phyloP scores from a whole-genome alignment of 441 rosid genomes.

The Pelargonium myrrhifolium region DNA sequence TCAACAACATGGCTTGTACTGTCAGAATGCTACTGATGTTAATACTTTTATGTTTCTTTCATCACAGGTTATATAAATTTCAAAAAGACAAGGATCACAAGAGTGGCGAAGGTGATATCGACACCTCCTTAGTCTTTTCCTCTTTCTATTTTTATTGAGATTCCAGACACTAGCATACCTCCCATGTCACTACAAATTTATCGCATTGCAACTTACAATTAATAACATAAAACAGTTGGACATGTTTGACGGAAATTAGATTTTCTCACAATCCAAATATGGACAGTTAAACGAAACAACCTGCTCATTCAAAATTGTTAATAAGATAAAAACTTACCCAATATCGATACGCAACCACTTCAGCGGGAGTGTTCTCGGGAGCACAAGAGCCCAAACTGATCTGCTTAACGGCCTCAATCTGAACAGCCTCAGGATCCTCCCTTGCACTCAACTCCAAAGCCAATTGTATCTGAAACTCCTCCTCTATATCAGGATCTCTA shows the following conservation, averaged over 20 bases:
- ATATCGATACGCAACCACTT: constrained; percentile 82
- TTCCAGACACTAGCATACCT: constrained; percentile 1
- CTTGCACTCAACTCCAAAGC: constrained; percentile 91
- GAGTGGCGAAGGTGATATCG: constrained; percentile 5
- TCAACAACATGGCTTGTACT: constrained; percentile 10
- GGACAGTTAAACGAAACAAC: background rate
- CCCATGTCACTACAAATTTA: background rate
- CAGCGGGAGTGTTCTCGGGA: constrained; percentile 83
- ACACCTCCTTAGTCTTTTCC: constrained; percentile 14
- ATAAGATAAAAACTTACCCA: constrained; percentile 50
- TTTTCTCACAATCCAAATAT: background rate
- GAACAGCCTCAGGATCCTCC: constrained; percentile 97
- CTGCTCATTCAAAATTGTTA: constrained; percentile 3
- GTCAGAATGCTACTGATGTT: constrained; percentile 12
- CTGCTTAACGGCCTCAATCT: constrained; percentile 93
- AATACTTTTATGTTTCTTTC: constrained; percentile 15
- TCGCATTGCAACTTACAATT: background rate
- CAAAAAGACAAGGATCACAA: constrained; percentile 16
- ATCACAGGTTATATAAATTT: constrained; percentile 10
- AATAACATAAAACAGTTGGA: background rate
- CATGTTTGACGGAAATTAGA: background rate
- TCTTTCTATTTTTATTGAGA: background rate
- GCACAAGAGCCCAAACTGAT: constrained; percentile 75
- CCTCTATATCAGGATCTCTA: constrained; percentile 77
- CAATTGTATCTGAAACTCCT: constrained; percentile 86